phyloP scores from a whole-genome alignment of 75 land plant genomes.

The Cupressus sempervirens region DNA sequence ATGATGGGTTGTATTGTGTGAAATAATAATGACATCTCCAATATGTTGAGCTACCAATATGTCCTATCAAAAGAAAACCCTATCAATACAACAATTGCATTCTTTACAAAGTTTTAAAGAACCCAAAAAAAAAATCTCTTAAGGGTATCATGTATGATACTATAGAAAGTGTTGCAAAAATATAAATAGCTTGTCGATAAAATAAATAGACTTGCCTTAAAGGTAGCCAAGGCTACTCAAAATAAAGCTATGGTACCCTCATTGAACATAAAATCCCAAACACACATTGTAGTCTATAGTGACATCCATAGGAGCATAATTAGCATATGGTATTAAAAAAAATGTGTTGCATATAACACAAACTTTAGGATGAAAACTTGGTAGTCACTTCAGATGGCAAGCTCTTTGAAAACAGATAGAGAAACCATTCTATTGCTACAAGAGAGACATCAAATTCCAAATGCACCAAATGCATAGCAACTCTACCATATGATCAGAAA shows the following conservation, averaged over 20 bases:
- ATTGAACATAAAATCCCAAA: no score
- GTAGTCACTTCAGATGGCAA: conserved; percentile 84
- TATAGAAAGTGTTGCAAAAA: no score
- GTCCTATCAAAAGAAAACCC: background rate
- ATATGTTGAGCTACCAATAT: conserved; percentile 26
- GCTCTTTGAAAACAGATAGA: conserved; percentile 93
- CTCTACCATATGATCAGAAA: conserved; percentile 36
- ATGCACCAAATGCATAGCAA: conserved; percentile 81
- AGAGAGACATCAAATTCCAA: conserved; percentile 93
- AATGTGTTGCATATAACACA: background rate
- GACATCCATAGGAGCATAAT: background rate
- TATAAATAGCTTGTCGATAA: no score
- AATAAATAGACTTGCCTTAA: no score
- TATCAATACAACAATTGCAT: background rate
- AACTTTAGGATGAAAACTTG: background rate
- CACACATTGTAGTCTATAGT: no score
- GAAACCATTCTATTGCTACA: conserved; percentile 94
- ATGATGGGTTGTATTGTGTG: conserved; percentile 25
- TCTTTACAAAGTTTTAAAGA: no score
- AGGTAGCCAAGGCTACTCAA: no score
- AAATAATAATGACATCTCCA: conserved; percentile 34
- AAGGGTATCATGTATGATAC: no score
- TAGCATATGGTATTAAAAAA: background rate
- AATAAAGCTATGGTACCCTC: no score
- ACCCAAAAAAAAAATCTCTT: no score